Conservation (phyloP, 2,329 filamentous ascomycete genomes). For the Metarhizium anisopliae region DNA sequence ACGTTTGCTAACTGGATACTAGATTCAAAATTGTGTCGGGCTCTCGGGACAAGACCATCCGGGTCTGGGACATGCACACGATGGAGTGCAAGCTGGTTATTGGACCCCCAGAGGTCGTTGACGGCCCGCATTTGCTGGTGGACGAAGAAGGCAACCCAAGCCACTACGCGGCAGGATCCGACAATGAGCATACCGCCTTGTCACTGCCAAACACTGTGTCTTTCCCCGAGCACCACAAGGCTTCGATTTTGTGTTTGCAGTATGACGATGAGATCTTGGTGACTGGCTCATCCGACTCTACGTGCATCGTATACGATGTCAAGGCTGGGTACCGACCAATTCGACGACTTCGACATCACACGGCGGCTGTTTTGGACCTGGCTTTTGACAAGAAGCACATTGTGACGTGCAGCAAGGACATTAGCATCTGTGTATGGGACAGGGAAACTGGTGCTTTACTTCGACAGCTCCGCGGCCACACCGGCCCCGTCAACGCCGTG, state of each 20-base stretch:
- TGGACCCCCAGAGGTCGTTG: conserved; percentile 61
- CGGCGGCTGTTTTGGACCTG: conserved; percentile 84
- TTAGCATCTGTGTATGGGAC: conserved; percentile 90
- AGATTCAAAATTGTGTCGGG: conserved; percentile 94
- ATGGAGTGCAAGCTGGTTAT: conserved; percentile 80
- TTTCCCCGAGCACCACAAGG: conserved; percentile 66
- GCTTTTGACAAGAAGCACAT: conserved; percentile 90
- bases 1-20: conserved; percentile 7
- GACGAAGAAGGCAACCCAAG: conserved; percentile 40
- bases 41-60: conserved; percentile 88
- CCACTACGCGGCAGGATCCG: conserved; percentile 47
- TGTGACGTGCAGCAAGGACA: conserved; percentile 94
- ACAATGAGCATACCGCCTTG: conserved; percentile 35
- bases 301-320: conserved; percentile 86
- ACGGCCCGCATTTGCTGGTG: conserved; percentile 39
- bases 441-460: conserved; percentile 67
- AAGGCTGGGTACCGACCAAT: conserved; percentile 71
- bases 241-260: conserved; percentile 89
- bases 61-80: conserved; percentile 90
- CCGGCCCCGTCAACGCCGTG: conserved; percentile 90
- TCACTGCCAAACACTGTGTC: conserved; percentile 47
- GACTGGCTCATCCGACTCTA: conserved; percentile 86
- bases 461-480: conserved; percentile 74
- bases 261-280: conserved; percentile 91
- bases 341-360: conserved; percentile 67